phyloP scores from a whole-genome alignment of 306 rosid genomes.

The Quercus cerris region DNA sequence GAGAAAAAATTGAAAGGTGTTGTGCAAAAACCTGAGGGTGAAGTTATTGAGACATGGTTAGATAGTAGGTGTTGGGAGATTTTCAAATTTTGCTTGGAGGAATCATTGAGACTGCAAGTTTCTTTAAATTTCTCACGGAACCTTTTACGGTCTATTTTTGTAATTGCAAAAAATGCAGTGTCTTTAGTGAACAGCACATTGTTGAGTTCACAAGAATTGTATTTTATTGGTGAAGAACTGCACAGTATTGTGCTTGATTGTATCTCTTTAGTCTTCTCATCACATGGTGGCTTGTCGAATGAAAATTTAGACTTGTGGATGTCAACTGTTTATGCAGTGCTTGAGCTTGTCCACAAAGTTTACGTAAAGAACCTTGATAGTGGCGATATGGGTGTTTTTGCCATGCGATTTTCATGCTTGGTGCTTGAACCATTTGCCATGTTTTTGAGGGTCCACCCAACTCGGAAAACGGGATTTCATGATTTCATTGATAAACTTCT shows the following conservation, averaged over 20 bases:
- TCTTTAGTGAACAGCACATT: conserved; percentile 28
- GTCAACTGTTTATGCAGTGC: conserved; percentile 43
- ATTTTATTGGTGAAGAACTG: conserved; percentile 37
- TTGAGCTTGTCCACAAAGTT: conserved; percentile 56
- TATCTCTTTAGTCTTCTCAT: conserved; percentile 64
- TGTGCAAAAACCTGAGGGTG: conserved; percentile 29
- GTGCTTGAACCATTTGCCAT: conserved; percentile 81
- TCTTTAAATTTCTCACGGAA: conserved; percentile 60
- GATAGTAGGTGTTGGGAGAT: conserved; percentile 84
- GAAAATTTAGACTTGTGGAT: conserved; percentile 76
- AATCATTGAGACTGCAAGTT: conserved; percentile 46
- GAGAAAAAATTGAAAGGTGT: conserved; percentile 38
- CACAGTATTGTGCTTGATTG: conserved; percentile 58
- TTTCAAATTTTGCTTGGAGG: conserved; percentile 73
- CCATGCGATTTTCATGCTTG: conserved; percentile 45
- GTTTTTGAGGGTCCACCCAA: conserved; percentile 61
- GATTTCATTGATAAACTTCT: conserved; percentile 73
- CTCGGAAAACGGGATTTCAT: conserved; percentile 65
- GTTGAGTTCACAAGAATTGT: conserved; percentile 20
- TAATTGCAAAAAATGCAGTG: conserved; percentile 49
- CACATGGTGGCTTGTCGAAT: conserved; percentile 68
- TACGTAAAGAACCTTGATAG: conserved; percentile 39
- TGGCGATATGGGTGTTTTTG: conserved; percentile 41
- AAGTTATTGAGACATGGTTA: conserved; percentile 43
- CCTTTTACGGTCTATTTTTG: conserved; percentile 53